These are phyloP conservation scores for Zymoseptoria crescenta DNA, from an alignment of 2,329 filamentous ascomycete genomes.

Conservation along the genomic window DNA sequence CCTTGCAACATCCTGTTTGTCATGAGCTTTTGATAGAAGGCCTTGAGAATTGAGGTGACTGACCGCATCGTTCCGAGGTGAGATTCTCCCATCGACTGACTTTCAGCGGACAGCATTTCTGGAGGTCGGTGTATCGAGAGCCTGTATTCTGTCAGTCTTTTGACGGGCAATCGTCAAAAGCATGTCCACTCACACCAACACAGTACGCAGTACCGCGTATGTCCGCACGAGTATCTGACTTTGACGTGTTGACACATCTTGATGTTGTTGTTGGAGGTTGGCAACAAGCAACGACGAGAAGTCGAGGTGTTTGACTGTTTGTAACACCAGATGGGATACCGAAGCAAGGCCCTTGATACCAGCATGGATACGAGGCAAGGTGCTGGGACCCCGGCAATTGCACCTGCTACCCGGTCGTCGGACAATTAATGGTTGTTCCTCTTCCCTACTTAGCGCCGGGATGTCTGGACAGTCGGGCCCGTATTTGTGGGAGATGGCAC, in stretches of 20 bases:
- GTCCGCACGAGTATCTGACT: slow-evolving; percentile 13
- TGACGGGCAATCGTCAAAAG: too few relatives aligned
- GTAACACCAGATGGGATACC: background rate
- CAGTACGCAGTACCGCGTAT: slow-evolving; percentile 13
- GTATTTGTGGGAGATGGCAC: background rate
- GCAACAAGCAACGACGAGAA: background rate
- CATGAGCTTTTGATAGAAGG: background rate
- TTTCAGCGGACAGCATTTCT: slow-evolving; percentile 14
- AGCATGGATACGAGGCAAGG: background rate
- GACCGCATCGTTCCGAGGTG: slow-evolving; percentile 12
- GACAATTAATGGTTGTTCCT: background rate
- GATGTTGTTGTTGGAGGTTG: background rate
- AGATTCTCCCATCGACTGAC: slow-evolving; percentile 11
- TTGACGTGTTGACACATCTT: slow-evolving; percentile 14
- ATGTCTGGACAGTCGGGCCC: background rate
- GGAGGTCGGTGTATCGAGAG: slow-evolving; percentile 12
- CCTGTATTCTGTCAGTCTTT: slow-evolving; percentile 4
- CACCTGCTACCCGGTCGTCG: background rate
- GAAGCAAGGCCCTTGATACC: background rate
- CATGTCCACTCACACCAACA: slow-evolving; percentile 13
- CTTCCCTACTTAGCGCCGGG: background rate
- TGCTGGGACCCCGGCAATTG: background rate
- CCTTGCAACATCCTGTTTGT: slow-evolving; percentile 10
- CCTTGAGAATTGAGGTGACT: background rate
- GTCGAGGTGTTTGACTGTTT: background rate